Percentiles rank a stretch among this genome's conserved stretches.
Evolutionary conservation across 352 stramenopile genomes (phyloP).

Genomic region (Phytophthora vignae): DNA sequence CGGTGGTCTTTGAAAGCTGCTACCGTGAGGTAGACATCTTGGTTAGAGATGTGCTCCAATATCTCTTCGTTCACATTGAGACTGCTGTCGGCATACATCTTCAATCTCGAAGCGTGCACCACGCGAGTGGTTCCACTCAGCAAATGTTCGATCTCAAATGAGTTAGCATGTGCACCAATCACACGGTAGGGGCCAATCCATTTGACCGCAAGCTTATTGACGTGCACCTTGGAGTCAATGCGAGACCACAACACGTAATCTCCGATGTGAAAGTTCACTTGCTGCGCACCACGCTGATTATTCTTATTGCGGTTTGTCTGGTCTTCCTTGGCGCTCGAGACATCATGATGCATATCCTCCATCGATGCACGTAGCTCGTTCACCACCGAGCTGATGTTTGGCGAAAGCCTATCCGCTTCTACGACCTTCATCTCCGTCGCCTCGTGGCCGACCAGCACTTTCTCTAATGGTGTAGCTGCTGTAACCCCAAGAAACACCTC

Average conservation of each 20-base stretch:
- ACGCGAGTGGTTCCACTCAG: not conserved
- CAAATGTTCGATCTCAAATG: slow-evolving; percentile 14
- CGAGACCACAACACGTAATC: slow-evolving; percentile 17
- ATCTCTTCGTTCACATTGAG: slow-evolving; percentile 14
- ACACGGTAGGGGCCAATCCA: slow-evolving; percentile 14
- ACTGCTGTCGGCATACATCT: slow-evolving; percentile 5
- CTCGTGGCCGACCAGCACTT: not conserved
- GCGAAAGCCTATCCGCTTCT: not conserved
- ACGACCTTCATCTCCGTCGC: not conserved
- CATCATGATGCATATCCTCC: slow-evolving; percentile 7
- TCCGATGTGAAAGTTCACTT: slow-evolving; percentile 14
- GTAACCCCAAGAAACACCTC: slow-evolving; percentile 8
- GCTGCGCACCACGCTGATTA: slow-evolving; percentile 11
- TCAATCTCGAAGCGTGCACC: slow-evolving; percentile 8
- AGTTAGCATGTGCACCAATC: slow-evolving; percentile 4
- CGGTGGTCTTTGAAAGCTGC: slow-evolving; percentile 8
- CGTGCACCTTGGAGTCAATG: not conserved
- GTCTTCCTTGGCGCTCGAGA: slow-evolving; percentile 4
- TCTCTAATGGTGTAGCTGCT: slow-evolving; percentile 11
- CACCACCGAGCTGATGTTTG: not conserved
- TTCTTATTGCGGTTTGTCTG: slow-evolving; percentile 13
- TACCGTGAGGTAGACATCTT: slow-evolving; percentile 12
- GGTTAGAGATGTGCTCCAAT: slow-evolving; percentile 9
- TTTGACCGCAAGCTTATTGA: slow-evolving; percentile 16
- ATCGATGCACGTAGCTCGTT: not conserved